Evolutionary conservation across 2,329 filamentous ascomycete species (phyloP), one percentile per base, ranked within the genome.

Genomic region (Macrophomina tecta): DNA sequence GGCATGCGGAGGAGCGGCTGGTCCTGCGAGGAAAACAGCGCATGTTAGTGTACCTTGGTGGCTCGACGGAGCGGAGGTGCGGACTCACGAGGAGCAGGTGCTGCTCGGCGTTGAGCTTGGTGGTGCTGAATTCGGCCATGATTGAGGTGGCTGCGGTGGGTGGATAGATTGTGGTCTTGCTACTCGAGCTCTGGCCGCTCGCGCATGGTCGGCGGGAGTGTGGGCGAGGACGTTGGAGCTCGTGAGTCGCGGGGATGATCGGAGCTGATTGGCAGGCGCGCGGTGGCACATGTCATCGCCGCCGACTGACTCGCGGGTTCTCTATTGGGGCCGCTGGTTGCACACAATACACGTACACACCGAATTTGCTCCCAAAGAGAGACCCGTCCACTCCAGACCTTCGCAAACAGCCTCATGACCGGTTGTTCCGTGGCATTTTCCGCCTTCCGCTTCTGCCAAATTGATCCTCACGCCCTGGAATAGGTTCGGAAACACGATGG

Each of bases 1-100:
- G 95, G 95, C 28, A 98, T 88, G 40, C 94, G 93, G 71, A 99
- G 89, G 71, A 98, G 91, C 4, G 94, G 91, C 86, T 98, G 94
- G 76, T 99, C 95, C 93, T 94, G 70, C 32, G 56, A 4, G 52
- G 5, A 30, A n/a, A 38, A 14, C 18, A 18, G 45, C 9, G 58
- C 73, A 45, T 64, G 60, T 65, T 48, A 71, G 56, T 67, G 51
- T 53, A 64, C 52, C 65, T 56, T 38, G 45, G 34, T 60, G 49
- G 61, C 61, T 49, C 34, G 46, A 52, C 45, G 49, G 32, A 53
- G 38, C 49, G 63, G 49, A 42, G 49, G 34, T 56, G 52, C 49
- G 46, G 51, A 69, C 83, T 72, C 83, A 91, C 90, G 65, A 94
- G 87, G 67, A 94, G 86, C 56, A 94, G 85, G 75, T 94, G 91